Conservation (phyloP, 768 basidiomycete species). For the Daedaleopsis sinensis region DNA sequence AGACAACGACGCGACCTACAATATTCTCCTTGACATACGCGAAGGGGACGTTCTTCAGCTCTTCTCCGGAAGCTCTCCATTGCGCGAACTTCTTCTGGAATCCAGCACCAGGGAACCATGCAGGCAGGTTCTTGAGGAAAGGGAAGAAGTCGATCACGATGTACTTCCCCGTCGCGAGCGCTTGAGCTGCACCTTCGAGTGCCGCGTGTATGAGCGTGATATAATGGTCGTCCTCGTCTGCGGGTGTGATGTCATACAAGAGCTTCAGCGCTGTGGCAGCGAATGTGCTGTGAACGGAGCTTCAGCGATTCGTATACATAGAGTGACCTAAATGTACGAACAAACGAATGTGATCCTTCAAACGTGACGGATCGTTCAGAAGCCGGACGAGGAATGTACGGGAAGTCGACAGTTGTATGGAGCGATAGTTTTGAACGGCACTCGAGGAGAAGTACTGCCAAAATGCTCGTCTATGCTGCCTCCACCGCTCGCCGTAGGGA, state of each 20-base stretch:
- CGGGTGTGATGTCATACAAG: neutral
- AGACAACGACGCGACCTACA: neutral
- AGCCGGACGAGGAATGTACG: neutral
- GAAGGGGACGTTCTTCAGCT: neutral
- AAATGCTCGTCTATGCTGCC: constrained; percentile 20
- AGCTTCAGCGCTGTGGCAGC: neutral
- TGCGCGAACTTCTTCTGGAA: neutral
- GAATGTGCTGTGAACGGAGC: too few relatives aligned
- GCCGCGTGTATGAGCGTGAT: neutral
- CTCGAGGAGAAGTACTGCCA: constrained; percentile 22
- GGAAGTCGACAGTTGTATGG: neutral
- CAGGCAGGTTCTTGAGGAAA: neutral
- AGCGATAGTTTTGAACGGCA: constrained; percentile 1
- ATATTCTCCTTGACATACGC: neutral
- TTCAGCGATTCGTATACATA: neutral
- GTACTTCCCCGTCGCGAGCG: neutral
- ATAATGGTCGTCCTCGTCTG: neutral
- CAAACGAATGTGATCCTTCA: constrained; percentile 1
- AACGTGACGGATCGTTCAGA: neutral
- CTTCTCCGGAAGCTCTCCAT: neutral
- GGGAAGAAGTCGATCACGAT: neutral
- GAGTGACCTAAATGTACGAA: neutral
- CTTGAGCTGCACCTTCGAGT: neutral
- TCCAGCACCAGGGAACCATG: neutral
- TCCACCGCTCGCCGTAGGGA: constrained; percentile 22